A percentile compares a stretch with the other conserved stretches of the same genome.
Conservation (phyloP, 2,329 filamentous ascomycete genomes). For the Daldinia eschscholtzii region DNA sequence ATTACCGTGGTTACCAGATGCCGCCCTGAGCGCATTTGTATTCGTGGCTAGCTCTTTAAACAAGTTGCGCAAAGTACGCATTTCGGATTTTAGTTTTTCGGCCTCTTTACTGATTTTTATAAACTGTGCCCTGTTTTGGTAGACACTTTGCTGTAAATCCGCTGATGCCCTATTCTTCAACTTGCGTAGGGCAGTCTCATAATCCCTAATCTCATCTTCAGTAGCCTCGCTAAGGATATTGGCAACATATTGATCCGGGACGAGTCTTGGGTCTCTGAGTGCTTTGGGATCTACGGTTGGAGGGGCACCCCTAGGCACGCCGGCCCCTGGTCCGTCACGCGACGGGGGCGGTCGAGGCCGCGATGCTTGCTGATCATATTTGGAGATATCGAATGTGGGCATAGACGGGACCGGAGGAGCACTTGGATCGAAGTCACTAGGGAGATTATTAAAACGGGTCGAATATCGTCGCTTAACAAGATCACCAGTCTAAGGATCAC, state of each 20-base stretch:
- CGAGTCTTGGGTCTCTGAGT: conserved; percentile 82
- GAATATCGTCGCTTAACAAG: conserved; percentile 96
- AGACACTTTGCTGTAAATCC: conserved; percentile 94
- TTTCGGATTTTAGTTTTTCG: conserved; percentile 95
- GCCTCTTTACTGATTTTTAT: conserved; percentile 99
- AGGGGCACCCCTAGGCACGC: conserved; percentile 61
- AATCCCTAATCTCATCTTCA: conserved; percentile 87
- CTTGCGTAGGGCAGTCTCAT: conserved; percentile 79
- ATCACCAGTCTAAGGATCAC: conserved; percentile 71
- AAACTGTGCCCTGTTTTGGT: conserved; percentile 97
- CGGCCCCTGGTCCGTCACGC: conserved; percentile 59
- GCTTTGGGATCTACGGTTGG: conserved; percentile 81
- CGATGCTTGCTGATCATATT: conserved; percentile 64
- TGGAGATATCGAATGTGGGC: conserved; percentile 64
- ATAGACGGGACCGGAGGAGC: conserved; percentile 80
- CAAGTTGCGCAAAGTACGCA: conserved; percentile 88
- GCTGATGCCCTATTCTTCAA: conserved; percentile 82
- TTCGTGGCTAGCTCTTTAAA: conserved; percentile 93
- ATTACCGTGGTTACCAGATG: conserved; percentile 66
- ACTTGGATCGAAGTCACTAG: conserved; percentile 75
- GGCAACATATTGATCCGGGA: conserved; percentile 83
- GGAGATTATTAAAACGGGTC: conserved; percentile 85
- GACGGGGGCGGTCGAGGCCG: conserved; percentile 66
- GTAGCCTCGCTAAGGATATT: conserved; percentile 84
- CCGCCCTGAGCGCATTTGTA: conserved; percentile 73